Percentiles rank a stretch among this genome's conserved stretches.
Evolutionary conservation across 176 grass and related monocot genomes (phyloP).

Genomic region (barley (Hordeum vulgare)): DNA sequence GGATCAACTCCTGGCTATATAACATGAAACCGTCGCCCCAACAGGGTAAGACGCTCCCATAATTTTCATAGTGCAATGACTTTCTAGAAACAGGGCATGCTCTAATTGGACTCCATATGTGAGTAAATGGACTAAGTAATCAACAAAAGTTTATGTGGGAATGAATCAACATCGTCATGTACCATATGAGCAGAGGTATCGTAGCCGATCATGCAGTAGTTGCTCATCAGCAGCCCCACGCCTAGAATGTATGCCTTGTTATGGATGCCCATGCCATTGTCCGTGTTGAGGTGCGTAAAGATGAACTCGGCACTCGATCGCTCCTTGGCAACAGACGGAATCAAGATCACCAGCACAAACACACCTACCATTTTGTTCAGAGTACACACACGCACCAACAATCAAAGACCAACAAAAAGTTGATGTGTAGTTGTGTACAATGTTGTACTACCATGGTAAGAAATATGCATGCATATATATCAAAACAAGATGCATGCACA

Average conservation of each 20-base stretch:
- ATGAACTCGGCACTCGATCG: slow-evolving; percentile 40
- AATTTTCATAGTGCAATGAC: no score
- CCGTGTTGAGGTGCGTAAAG: slow-evolving; percentile 60
- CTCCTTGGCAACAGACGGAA: slow-evolving; percentile 43
- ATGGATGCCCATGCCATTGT: slow-evolving; percentile 50
- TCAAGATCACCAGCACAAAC: slow-evolving; percentile 45
- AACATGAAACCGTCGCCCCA: no score
- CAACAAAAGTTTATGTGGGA: not conserved
- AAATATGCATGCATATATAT: not conserved
- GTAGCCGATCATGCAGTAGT: slow-evolving; percentile 63
- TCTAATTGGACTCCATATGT: not conserved
- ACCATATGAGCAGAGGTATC: slow-evolving; percentile 81
- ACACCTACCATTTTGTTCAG: not conserved
- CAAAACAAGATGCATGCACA: not conserved
- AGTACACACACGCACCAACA: not conserved
- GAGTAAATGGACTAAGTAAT: no score
- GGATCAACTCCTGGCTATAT: no score
- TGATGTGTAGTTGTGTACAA: not conserved
- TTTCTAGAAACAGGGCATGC: no score
- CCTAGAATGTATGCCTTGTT: slow-evolving; percentile 52
- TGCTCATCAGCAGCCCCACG: slow-evolving; percentile 58
- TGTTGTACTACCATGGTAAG: not conserved
- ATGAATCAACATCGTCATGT: not conserved
- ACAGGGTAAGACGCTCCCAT: no score
- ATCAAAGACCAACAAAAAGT: not conserved